phyloP scores from a whole-genome alignment of 176 grass and related monocot genomes.

The Lolium rigidum region DNA sequence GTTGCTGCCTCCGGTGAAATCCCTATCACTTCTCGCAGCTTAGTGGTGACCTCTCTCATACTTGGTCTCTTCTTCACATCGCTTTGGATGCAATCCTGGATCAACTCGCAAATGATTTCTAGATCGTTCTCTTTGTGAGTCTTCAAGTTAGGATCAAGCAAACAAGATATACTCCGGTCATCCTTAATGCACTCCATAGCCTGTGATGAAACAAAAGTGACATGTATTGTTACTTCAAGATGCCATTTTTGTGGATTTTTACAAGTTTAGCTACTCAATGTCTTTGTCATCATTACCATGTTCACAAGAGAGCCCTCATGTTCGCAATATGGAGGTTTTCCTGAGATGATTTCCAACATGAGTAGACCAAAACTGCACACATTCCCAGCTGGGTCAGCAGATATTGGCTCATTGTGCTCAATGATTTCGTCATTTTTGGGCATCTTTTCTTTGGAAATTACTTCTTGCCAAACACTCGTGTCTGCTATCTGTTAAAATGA shows the following conservation, averaged over 20 bases:
- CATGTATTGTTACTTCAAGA: constrained; percentile 41
- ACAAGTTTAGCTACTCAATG: constrained; percentile 14
- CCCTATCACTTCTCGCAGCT: constrained; percentile 53
- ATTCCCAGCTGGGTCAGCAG: constrained; percentile 81
- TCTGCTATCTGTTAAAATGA: constrained; percentile 71
- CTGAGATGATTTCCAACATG: constrained; percentile 94
- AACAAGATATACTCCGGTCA: constrained; percentile 49
- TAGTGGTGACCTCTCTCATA: constrained; percentile 73
- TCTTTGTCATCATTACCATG: constrained; percentile 58
- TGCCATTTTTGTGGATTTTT: constrained; percentile 23
- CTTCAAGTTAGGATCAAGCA: constrained; percentile 79
- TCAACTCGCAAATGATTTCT: constrained; percentile 72
- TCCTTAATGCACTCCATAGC: constrained; percentile 79
- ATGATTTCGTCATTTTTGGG: constrained; percentile 47
- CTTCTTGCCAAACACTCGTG: constrained; percentile 76
- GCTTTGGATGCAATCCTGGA: constrained; percentile 69
- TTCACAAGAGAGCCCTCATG: constrained; percentile 67
- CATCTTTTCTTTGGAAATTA: constrained; percentile 62
- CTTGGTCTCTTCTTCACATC: constrained; percentile 81
- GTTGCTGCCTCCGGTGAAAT: constrained; percentile 91
- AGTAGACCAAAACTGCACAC: constrained; percentile 88
- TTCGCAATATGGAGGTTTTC: constrained; percentile 71
- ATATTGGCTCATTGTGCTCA: constrained; percentile 50
- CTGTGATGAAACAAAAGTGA: constrained; percentile 49
- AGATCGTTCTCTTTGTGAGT: constrained; percentile 78